These are phyloP conservation scores for Leptomonas seymouri DNA, from an alignment of 208 protist genomes.

Conservation along the genomic window DNA sequence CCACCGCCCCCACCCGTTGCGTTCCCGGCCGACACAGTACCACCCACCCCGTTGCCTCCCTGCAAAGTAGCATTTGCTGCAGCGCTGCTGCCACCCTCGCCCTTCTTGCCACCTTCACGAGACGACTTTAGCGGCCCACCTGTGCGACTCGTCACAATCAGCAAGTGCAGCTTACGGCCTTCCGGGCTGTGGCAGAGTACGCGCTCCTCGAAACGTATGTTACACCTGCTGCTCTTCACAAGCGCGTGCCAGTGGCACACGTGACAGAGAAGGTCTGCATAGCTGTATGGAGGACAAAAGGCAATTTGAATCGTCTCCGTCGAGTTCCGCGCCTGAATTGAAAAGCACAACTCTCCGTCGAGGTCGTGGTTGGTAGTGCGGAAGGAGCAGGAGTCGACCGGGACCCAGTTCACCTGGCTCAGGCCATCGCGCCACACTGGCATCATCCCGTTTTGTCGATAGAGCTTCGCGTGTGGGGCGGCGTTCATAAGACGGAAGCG, in stretches of 20 bases:
- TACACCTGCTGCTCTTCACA: slow-evolving; percentile 49
- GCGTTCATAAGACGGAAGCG: slow-evolving; percentile 76
- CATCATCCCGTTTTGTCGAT: slow-evolving; percentile 75
- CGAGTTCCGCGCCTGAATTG: slow-evolving; percentile 47
- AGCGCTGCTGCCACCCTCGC: not conserved
- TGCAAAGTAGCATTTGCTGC: not conserved
- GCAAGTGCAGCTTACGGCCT: slow-evolving; percentile 81
- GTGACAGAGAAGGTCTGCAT: slow-evolving; percentile 85
- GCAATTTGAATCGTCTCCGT: slow-evolving; percentile 78
- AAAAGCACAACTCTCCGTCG: slow-evolving; percentile 78
- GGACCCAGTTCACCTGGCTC: slow-evolving; percentile 51
- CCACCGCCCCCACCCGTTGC: not conserved
- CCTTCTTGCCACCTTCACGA: not conserved
- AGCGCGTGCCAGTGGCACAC: slow-evolving; percentile 79
- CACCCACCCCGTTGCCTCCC: not conserved
- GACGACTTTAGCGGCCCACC: slow-evolving; percentile 13
- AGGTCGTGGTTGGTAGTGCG: slow-evolving; percentile 54
- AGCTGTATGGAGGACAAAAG: slow-evolving; percentile 89
- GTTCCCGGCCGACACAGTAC: not conserved
- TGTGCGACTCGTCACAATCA: slow-evolving; percentile 73
- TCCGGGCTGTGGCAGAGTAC: slow-evolving; percentile 81
- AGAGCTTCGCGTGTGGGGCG: slow-evolving; percentile 80
- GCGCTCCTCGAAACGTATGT: slow-evolving; percentile 85
- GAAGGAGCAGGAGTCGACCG: slow-evolving; percentile 77
- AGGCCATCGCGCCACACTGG: slow-evolving; percentile 78